phyloP scores from a whole-genome alignment of 345 rosid genomes.

The Viola odorata region DNA sequence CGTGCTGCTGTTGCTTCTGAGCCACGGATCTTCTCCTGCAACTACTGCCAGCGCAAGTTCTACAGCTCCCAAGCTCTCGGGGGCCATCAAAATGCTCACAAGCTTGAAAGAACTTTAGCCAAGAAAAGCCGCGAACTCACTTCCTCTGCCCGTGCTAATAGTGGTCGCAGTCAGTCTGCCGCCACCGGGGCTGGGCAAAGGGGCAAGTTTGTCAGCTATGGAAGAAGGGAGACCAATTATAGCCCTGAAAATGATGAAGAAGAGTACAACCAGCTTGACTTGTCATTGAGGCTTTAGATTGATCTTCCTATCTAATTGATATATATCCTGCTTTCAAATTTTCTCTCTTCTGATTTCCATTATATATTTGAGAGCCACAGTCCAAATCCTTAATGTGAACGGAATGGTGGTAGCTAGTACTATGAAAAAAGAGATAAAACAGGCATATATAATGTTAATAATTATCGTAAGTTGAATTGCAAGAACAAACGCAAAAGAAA shows the following conservation, averaged over 20 bases:
- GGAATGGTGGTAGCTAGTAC: too few species aligned
- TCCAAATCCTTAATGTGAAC: too few species aligned
- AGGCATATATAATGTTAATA: too few species aligned
- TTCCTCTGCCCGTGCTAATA: slow-evolving; percentile 25
- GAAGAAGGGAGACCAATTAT: slow-evolving; percentile 25
- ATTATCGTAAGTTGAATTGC: too few species aligned
- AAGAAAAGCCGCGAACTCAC: slow-evolving; percentile 66
- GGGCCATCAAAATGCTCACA: slow-evolving; percentile 97
- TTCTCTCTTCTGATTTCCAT: too few species aligned
- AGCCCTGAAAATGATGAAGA: slow-evolving; percentile 44
- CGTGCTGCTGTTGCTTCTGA: slow-evolving; percentile 15
- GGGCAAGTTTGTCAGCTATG: slow-evolving; percentile 20
- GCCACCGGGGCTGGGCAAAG: background rate
- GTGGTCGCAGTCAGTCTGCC: slow-evolving; percentile 20
- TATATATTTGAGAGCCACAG: too few species aligned
- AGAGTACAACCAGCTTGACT: slow-evolving; percentile 64
- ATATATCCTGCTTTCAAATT: too few species aligned
- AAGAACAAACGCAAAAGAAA: too few species aligned
- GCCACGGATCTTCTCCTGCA: slow-evolving; percentile 75
- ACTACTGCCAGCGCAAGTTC: slow-evolving; percentile 88
- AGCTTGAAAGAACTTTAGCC: slow-evolving; percentile 85
- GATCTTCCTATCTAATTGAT: background rate
- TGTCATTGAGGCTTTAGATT: slow-evolving; percentile 68
- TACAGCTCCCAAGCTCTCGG: slow-evolving; percentile 99
- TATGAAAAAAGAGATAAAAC: too few species aligned